Evolutionary conservation across 371 early-diverging fungal genomes (phyloP), one percentile per base, ranked within the genome.

Genomic region (Mucor irregularis): DNA sequence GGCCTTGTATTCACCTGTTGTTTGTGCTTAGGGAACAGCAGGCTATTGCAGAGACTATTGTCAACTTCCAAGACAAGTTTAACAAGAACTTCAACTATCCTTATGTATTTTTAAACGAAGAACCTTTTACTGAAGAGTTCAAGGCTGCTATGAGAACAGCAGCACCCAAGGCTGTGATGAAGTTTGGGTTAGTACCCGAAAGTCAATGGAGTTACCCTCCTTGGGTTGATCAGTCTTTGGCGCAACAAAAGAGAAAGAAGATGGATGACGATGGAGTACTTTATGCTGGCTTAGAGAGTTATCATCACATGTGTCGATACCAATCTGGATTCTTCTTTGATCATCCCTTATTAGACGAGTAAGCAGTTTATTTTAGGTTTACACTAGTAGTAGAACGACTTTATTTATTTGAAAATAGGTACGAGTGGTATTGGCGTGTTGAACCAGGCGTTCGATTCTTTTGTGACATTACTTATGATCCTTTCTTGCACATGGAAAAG

Each of bases 351-450:
- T 61, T 95, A 62, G 66, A 78, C 17, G 79, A 88, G 66, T 96
- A 86, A 70, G 66, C n/a, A n/a, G n/a, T n/a, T n/a, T n/a, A n/a
- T n/a, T n/a, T n/a, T n/a, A n/a, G n/a, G n/a, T n/a, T n/a, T n/a
- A n/a, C n/a, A n/a, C n/a, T n/a, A n/a, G n/a, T n/a, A n/a, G n/a
- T n/a, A n/a, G n/a, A n/a, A n/a, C n/a, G n/a, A n/a, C n/a, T n/a
- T n/a, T n/a, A n/a, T n/a, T n/a, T n/a, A n/a, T n/a, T n/a, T n/a
- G n/a, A 13, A 7, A 13, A 13, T 34, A 91, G 74, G 78, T 87
- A 90, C 50, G 88, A 92, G 26, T 95, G 85, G 69, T 96, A 95
- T 59, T 96, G 96, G 96, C 72, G 96, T 11, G 78, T 95, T 7
- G 96, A 95, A 67, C 96, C 96, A 5, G 91, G 85, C 24, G 90